phyloP scores from a whole-genome alignment of 305 asterid genomes.

The Caryopteris hybrid region DNA sequence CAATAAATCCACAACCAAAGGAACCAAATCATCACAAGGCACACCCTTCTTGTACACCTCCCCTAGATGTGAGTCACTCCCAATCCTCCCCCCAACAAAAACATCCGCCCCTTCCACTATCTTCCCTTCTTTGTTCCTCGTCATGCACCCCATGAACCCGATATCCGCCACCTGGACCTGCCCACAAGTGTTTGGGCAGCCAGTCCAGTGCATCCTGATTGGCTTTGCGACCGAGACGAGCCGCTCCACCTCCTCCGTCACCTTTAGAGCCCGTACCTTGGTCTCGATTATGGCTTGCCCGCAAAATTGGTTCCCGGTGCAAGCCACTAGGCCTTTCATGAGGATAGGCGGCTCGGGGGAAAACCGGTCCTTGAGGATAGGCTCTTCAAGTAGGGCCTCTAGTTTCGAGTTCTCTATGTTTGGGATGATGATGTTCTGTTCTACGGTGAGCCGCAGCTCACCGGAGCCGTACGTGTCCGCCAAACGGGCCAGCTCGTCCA shows the following conservation, averaged over 20 bases:
- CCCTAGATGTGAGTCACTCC: conserved; percentile 94
- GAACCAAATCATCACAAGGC: conserved; percentile 87
- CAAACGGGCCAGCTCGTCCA: conserved; percentile 84
- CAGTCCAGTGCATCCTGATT: conserved; percentile 97
- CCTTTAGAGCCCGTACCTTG: conserved; percentile 64
- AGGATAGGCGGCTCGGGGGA: conserved; percentile 75
- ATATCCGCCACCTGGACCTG: conserved; percentile 97
- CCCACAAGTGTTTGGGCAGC: conserved; percentile 87
- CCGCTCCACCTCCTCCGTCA: conserved; percentile 71
- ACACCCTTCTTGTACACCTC: conserved; percentile 76
- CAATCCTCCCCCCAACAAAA: conserved; percentile 81
- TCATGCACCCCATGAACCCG: conserved; percentile 98
- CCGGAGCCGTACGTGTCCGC: conserved; percentile 81
- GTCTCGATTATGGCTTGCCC: conserved; percentile 98
- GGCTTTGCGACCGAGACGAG: conserved; percentile 60
- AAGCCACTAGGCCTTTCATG: conserved; percentile 83
- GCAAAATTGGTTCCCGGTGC: conserved; percentile 94
- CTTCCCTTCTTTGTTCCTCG: conserved; percentile 58
- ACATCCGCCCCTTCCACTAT: conserved; percentile 86
- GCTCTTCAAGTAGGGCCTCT: conserved; percentile 56
- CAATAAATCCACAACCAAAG: conserved; percentile 67
- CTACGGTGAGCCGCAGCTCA: conserved; percentile 87
- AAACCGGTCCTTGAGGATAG: conserved; percentile 43
- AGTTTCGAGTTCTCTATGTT: conserved; percentile 55
- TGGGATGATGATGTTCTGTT: conserved; percentile 87